Evolutionary conservation across 2,329 filamentous ascomycete species (phyloP).

Genomic region (Pestalotiopsis sp.): DNA sequence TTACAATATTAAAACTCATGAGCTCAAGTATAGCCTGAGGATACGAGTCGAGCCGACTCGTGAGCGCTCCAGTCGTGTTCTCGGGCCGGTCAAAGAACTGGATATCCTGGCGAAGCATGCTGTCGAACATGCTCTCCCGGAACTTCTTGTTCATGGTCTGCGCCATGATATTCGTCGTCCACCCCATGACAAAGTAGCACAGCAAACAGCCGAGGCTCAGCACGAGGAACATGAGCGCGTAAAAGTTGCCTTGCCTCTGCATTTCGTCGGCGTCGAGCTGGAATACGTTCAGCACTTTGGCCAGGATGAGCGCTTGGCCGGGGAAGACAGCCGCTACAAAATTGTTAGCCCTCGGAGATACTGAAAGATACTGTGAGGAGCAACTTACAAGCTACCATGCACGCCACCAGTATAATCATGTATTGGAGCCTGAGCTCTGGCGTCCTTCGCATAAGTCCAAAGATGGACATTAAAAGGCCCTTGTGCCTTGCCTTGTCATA

Average conservation of each 20-base stretch:
- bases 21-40: slow-evolving; percentile 61
- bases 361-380: neutral
- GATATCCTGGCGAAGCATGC: slow-evolving; percentile 43
- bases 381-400: neutral
- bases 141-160: slow-evolving; percentile 39
- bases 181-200: slow-evolving; percentile 52
- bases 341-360: no score
- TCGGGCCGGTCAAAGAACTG: slow-evolving; percentile 61
- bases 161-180: slow-evolving; percentile 22
- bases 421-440: neutral
- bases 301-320: slow-evolving; percentile 35
- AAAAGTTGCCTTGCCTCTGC: slow-evolving; percentile 41
- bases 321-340: slow-evolving; percentile 30
- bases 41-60: slow-evolving; percentile 53
- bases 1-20: slow-evolving; percentile 61
- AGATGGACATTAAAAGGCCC: slow-evolving; percentile 13
- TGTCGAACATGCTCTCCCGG: slow-evolving; percentile 31
- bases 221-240: slow-evolving; percentile 59
- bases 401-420: slow-evolving; percentile 10
- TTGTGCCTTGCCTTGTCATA: slow-evolving; percentile 5
- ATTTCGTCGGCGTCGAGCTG: slow-evolving; percentile 25
- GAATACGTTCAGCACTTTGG: slow-evolving; percentile 27
- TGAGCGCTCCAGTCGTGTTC: slow-evolving; percentile 59
- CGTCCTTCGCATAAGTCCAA: neutral
- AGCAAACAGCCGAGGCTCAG: slow-evolving; percentile 54